Evolutionary conservation across 805 yeast genomes (phyloP), one percentile per base, ranked within the genome.

Genomic region (Phaffomyces opuntiae): DNA sequence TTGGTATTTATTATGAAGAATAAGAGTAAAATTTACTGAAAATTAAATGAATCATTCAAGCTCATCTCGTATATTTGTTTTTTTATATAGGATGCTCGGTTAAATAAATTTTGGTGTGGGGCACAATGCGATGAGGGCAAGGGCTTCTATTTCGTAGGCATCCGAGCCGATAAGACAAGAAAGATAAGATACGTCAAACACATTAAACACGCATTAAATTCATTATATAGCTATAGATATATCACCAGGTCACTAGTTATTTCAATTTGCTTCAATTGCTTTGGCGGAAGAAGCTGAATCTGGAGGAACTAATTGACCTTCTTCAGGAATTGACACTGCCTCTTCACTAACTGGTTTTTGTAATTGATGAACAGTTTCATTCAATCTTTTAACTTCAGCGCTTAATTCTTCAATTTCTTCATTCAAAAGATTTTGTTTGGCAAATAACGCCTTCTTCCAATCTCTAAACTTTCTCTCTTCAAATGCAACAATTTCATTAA

Each of bases 391-490:
- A 13, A 53, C 48, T 14, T 48, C 42, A 1, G 39, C 36, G 25
- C 49, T 46, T 31, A 54, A 42, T 11, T 52, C 56, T 45, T 74
- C 79, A 47, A 83, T 72, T 45, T 77, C 83, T 38, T 66, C 61
- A 53, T 82, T 82, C 51, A 78, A 73, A 44, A 61, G 61, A n/a
- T 65, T 67, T 61, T 83, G 89, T 55, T 75, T 75, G 17, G 67
- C 69, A 42, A 74, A 68, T 40, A 84, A 64, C 0, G 75, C 75
- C 45, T 61, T 63, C 55, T 80, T 80, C 87, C 87, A 81, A 31
- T 74, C 78, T 55, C 74, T 75, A 51, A 82, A 81, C 50, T 75
- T 73, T 40, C 59, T 64, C 49, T 81, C 87, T 56, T 83, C 83
- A 4, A 55, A 45, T 13, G 63, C 57, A 37, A 78, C 72, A 24